Evolutionary conservation across 257 asterid genomes (phyloP).

Genomic region (Paulownia fortunei): DNA sequence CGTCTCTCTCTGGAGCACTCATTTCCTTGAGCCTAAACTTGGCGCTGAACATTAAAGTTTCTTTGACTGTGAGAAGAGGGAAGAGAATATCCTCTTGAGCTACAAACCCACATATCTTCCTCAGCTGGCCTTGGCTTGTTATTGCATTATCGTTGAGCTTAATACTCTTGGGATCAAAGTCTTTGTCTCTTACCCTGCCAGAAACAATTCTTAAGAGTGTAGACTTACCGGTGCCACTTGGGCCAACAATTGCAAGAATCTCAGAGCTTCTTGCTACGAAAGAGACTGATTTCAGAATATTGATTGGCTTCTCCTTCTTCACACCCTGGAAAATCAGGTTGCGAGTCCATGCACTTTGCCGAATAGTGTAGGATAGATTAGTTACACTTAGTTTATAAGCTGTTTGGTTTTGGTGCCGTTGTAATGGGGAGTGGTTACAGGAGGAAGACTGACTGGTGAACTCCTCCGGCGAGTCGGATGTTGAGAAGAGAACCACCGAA

Average conservation of each 20-base stretch:
- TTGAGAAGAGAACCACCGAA: conserved; percentile 65
- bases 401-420: conserved; percentile 40
- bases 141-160: conserved; percentile 48
- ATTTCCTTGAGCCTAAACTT: conserved; percentile 62
- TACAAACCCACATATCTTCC: conserved; percentile 80
- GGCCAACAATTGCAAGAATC: conserved; percentile 79
- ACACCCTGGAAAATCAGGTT: too few species aligned
- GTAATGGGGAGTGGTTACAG: conserved; percentile 56
- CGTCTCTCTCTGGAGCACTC: conserved; percentile 50
- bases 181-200: conserved; percentile 60
- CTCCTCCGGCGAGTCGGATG: conserved; percentile 66
- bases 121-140: conserved; percentile 55
- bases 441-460: conserved; percentile 68
- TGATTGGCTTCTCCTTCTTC: conserved; percentile 50
- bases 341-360: conserved; percentile 35
- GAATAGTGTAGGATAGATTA: conserved; percentile 68
- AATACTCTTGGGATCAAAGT: conserved; percentile 58
- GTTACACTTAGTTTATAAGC: conserved; percentile 53
- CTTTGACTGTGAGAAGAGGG: conserved; percentile 80
- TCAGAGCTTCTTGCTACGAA: conserved; percentile 72
- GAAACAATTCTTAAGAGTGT: conserved; percentile 66
- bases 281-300: conserved; percentile 69
- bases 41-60: conserved; percentile 73
- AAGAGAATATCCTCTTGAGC: conserved; percentile 85
- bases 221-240: conserved; percentile 90